Evolutionary conservation across 2,329 filamentous ascomycete species (phyloP).

Genomic region (Fusarium palustre): DNA sequence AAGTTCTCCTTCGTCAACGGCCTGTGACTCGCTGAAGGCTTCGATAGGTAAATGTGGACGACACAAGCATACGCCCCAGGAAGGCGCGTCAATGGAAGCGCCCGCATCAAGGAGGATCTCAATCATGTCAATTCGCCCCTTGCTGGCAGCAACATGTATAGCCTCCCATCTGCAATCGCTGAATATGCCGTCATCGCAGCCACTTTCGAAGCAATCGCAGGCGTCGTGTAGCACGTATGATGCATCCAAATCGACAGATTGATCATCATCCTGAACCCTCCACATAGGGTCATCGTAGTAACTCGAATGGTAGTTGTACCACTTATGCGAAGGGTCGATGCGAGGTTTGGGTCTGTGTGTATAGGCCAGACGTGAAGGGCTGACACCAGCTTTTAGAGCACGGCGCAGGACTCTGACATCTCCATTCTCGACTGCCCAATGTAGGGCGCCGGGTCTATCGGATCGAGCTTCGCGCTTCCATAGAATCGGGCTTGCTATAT

Average conservation of each 20-base stretch:
- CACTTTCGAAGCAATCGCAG: conserved; percentile 45
- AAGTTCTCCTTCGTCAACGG: conserved; percentile 45
- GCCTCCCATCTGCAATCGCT: conserved; percentile 47
- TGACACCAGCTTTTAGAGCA: conserved; percentile 44
- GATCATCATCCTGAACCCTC: conserved; percentile 43
- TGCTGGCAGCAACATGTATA: conserved; percentile 46
- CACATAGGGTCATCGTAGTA: conserved; percentile 46
- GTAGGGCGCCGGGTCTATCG: conserved; percentile 45
- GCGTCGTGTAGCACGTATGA: conserved; percentile 42
- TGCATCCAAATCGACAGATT: conserved; percentile 45
- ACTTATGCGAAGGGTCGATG: conserved; percentile 41
- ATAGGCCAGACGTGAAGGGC: conserved; percentile 41
- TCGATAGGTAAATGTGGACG: conserved; percentile 46
- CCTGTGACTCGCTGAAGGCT: conserved; percentile 42
- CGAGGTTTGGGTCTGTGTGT: conserved; percentile 46
- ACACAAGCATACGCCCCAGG: conserved; percentile 46
- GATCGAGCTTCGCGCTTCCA: conserved; percentile 46
- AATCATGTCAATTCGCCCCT: conserved; percentile 46
- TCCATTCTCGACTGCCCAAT: conserved; percentile 45
- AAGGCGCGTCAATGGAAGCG: conserved; percentile 41
- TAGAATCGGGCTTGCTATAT: conserved; percentile 45
- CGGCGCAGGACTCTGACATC: conserved; percentile 38
- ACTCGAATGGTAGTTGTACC: conserved; percentile 47
- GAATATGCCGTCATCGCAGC: conserved; percentile 47
- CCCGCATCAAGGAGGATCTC: conserved; percentile 43